Conservation (phyloP, 1,284 basidiomycete species). For the Somion occarium region DNA sequence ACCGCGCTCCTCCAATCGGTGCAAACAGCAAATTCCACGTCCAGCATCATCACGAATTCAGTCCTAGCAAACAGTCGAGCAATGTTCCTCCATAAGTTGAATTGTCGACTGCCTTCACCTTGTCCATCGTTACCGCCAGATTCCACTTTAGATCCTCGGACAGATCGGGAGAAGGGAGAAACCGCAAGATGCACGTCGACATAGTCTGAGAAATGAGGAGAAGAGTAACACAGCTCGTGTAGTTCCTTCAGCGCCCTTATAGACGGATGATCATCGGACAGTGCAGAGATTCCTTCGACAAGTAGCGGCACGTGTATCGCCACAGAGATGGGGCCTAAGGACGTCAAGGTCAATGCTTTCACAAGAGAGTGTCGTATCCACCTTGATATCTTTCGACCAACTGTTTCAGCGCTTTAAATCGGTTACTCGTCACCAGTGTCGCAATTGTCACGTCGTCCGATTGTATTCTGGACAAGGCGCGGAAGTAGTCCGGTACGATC, state of each 20-base stretch:
- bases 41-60: conserved; percentile 82
- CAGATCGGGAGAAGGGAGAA: conserved; percentile 52
- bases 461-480: conserved; percentile 45
- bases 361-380: conserved; percentile 23
- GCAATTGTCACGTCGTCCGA: conserved; percentile 76
- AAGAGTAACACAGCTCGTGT: conserved; percentile 59
- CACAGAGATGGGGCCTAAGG: conserved; percentile 81
- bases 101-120: conserved; percentile 54
- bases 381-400: conserved; percentile 72
- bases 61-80: conserved; percentile 79
- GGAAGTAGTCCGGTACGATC: conserved; percentile 78
- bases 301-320: conserved; percentile 61
- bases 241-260: conserved; percentile 49
- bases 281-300: conserved; percentile 22
- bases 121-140: conserved; percentile 11
- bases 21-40: conserved; percentile 81
- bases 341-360: neutral
- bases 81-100: conserved; percentile 84
- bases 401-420: conserved; percentile 66
- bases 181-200: conserved; percentile 88
- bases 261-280: conserved; percentile 23
- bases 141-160: conserved; percentile 1
- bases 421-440: conserved; percentile 76
- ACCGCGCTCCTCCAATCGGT: conserved; percentile 69
- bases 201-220: conserved; percentile 55